A percentile compares a stretch with the other conserved stretches of the same genome.
phyloP scores from a whole-genome alignment of 257 asterid species.

The Linaria vulgaris region DNA sequence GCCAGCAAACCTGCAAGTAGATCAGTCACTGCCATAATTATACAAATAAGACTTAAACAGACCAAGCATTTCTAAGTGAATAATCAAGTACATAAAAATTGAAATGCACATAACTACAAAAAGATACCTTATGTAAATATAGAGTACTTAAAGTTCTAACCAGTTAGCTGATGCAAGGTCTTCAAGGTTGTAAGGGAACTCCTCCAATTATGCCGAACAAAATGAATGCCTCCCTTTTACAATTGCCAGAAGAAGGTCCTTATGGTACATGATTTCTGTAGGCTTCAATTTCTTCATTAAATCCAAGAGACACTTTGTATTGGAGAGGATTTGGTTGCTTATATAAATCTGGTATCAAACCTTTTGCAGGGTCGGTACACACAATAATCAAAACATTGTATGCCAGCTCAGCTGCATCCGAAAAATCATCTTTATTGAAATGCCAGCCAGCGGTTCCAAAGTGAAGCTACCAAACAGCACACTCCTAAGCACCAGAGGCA shows the following conservation, averaged over 20 bases:
- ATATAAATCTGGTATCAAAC: constrained; percentile 82
- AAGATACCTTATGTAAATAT: too few species aligned
- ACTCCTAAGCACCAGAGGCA: constrained; percentile 82
- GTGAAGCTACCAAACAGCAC: constrained; percentile 92
- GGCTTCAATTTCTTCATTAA: constrained; percentile 85
- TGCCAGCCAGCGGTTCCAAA: constrained; percentile 67
- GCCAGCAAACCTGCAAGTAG: constrained; percentile 78
- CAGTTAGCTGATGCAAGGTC: constrained; percentile 75
- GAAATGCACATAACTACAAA: background rate
- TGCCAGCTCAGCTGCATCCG: constrained; percentile 63
- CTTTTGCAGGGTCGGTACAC: constrained; percentile 78
- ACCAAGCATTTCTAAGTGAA: background rate
- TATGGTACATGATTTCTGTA: constrained; percentile 62
- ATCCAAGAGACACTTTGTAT: constrained; percentile 69
- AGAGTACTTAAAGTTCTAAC: too few species aligned
- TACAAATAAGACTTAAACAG: constrained; percentile 4
- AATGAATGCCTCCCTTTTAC: constrained; percentile 69
- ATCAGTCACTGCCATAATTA: constrained; percentile 32
- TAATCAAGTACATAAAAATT: background rate
- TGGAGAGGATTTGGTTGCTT: constrained; percentile 70
- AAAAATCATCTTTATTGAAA: constrained; percentile 65
- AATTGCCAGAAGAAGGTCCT: constrained; percentile 64
- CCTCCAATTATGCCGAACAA: constrained; percentile 81
- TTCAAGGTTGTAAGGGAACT: constrained; percentile 79
- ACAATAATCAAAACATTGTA: constrained; percentile 58